Evolutionary conservation across 2,329 filamentous ascomycete species (phyloP).

Genomic region (Aspergillus tamarii): DNA sequence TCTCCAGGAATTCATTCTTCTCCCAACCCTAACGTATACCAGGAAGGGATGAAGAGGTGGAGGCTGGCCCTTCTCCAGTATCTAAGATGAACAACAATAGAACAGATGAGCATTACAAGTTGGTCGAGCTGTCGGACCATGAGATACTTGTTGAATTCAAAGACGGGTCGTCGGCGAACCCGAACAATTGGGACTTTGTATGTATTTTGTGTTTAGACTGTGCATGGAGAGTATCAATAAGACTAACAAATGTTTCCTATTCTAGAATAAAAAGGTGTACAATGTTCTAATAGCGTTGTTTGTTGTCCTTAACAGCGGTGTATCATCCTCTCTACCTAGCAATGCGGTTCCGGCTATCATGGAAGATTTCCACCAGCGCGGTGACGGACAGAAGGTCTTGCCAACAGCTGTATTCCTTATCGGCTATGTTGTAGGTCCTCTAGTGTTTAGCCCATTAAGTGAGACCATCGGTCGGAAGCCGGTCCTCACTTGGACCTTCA

Average conservation of each 20-base stretch:
- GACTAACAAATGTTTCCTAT: not conserved
- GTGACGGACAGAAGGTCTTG: constrained; percentile 33
- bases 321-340: constrained; percentile 43
- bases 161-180: constrained; percentile 27
- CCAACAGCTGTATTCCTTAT: constrained; percentile 43
- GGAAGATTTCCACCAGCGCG: constrained; percentile 33
- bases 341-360: constrained; percentile 43
- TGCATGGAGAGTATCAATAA: not conserved
- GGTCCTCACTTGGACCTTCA: constrained; percentile 55
- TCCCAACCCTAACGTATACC: not conserved
- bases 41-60: not conserved
- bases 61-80: not conserved
- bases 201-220: constrained; percentile 5
- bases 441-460: constrained; percentile 48
- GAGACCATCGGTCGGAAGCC: constrained; percentile 45
- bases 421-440: constrained; percentile 45
- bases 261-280: constrained; percentile 30
- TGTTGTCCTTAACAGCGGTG: constrained; percentile 42
- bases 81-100: not conserved
- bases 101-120: constrained; percentile 20
- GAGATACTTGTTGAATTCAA: constrained; percentile 32
- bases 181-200: constrained; percentile 34
- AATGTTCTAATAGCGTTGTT: constrained; percentile 30
- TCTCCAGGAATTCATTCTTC: not conserved
- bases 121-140: constrained; percentile 24